Percentiles rank a stretch among this genome's conserved stretches.
Conservation (phyloP, 2,329 filamentous ascomycete species). For the Colletotrichum gigasporum region DNA sequence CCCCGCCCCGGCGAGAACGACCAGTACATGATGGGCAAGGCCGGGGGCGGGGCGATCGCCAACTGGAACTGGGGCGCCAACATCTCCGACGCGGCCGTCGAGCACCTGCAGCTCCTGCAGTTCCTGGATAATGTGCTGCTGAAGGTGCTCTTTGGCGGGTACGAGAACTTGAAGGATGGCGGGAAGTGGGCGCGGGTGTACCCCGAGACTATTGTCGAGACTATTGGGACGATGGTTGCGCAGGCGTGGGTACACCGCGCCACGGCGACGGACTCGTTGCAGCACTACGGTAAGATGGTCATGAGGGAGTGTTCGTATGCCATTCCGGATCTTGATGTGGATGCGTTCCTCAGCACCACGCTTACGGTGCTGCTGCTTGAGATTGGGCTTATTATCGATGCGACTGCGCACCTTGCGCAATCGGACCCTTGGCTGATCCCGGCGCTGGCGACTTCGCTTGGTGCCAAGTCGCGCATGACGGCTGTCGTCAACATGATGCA, state of each 20-base stretch:
- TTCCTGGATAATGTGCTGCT: slow-evolving; percentile 46
- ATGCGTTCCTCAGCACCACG: slow-evolving; percentile 39
- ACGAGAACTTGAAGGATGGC: slow-evolving; percentile 38
- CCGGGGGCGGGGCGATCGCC: slow-evolving; percentile 44
- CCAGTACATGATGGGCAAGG: slow-evolving; percentile 41
- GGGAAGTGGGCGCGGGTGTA: slow-evolving; percentile 44
- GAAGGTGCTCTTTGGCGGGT: slow-evolving; percentile 42
- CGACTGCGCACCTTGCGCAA: slow-evolving; percentile 36
- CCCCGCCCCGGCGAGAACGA: slow-evolving; percentile 38
- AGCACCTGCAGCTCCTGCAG: slow-evolving; percentile 39
- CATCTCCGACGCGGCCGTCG: slow-evolving; percentile 45
- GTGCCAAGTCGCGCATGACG: slow-evolving; percentile 44
- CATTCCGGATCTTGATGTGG: slow-evolving; percentile 33
- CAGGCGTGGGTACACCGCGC: slow-evolving; percentile 47
- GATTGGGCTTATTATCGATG: slow-evolving; percentile 43
- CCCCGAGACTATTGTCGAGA: slow-evolving; percentile 43
- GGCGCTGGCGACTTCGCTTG: slow-evolving; percentile 42
- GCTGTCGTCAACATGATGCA: slow-evolving; percentile 52
- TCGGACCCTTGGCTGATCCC: slow-evolving; percentile 46
- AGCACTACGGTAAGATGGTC: slow-evolving; percentile 42
- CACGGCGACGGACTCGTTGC: slow-evolving; percentile 44
- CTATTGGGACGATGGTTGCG: slow-evolving; percentile 43
- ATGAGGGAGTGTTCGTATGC: slow-evolving; percentile 40
- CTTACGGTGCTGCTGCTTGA: slow-evolving; percentile 39
- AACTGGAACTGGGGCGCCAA: slow-evolving; percentile 44